Base-by-base conservation (phyloP, 2,329 filamentous ascomycete species). In the Beauveria pseudobassiana region DNA sequence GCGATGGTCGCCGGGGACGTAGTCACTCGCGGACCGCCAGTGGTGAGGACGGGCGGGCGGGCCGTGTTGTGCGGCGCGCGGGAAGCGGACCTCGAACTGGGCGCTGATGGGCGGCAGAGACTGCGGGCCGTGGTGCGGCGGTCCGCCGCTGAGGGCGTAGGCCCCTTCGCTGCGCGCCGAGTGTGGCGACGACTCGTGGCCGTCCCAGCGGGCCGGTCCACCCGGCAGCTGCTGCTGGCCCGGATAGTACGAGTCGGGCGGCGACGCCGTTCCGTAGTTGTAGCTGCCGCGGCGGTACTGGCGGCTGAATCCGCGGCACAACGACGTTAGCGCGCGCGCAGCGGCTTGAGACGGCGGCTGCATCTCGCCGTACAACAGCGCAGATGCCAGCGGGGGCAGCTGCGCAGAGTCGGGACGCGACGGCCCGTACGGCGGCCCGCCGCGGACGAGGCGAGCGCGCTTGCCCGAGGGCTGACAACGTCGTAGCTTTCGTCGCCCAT, bases 61-160 rank as follows among this genome's bases (percentile, higher is more conserved):
- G 51, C n/a, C 20, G 30, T 26, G 24, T 6, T 18, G 34, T 3
- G n/a, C 24, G 7, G 34, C 49, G 16, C 60, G 43, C 9, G 60
- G 43, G 48, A 63, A 57, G 12, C 49, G 40, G 26, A 24, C 46
- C 1, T 55, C 58, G 28, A 69, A 63, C n/a, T 69, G 69, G 10
- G 64, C 49, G 26, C 63, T 62, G 59, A 70, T 68, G 1, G 69
- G 67, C 3, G 69, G 69, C n/a, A 70, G 61, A 5, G 64, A 51
- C 14, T 60, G 22, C 46, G 34, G 56, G 20, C 18, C 40, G 43
- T 59, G 22, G 28, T 54, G 57, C n/a, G 43, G 42, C 6, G 14
- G n/a, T 20, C 59, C 52, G 59, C 22, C 51, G 51, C 45, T 42
- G 30, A 55, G 52, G 9, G 51, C 51, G 8, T 62, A 62, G 18